A percentile compares a stretch with the other conserved stretches of the same genome.
phyloP scores from a whole-genome alignment of 2,329 filamentous ascomycete species.

The Endocalyx cinctus region DNA sequence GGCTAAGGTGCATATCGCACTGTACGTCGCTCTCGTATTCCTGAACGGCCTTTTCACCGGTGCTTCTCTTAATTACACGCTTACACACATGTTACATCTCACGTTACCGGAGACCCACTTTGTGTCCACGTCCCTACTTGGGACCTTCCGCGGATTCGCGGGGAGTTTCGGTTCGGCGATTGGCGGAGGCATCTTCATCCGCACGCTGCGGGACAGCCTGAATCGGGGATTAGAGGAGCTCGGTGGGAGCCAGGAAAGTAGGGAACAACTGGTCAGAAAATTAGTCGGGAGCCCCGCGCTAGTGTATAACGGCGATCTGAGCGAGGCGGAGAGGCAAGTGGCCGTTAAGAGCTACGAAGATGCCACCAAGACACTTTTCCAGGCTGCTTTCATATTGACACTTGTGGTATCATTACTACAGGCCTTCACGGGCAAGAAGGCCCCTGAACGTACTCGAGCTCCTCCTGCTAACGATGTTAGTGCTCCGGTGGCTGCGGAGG shows the following conservation, averaged over 20 bases:
- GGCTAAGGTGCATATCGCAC: constrained; percentile 40
- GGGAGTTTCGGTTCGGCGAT: constrained; percentile 77
- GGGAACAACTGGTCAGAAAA: constrained; percentile 38
- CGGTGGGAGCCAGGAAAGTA: constrained; percentile 25
- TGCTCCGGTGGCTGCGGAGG: no score
- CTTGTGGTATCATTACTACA: constrained; percentile 42
- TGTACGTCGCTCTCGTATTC: constrained; percentile 60
- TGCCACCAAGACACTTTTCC: constrained; percentile 42
- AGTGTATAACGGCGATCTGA: constrained; percentile 40
- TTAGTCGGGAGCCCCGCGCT: constrained; percentile 48
- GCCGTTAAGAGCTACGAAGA: constrained; percentile 44
- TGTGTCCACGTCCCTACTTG: constrained; percentile 69
- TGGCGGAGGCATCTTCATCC: constrained; percentile 69
- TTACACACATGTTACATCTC: constrained; percentile 74
- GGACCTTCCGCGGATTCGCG: constrained; percentile 77
- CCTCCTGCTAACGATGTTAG: no score
- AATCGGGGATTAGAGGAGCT: constrained; percentile 47
- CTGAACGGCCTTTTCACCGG: constrained; percentile 70
- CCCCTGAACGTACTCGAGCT: no score
- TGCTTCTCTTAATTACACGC: constrained; percentile 71
- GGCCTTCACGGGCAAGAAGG: constrained; percentile 47
- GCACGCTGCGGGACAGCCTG: constrained; percentile 53
- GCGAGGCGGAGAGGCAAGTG: constrained; percentile 35
- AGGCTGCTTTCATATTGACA: constrained; percentile 39
- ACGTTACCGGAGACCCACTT: constrained; percentile 64